Base-by-base conservation (phyloP, 2,329 filamentous ascomycete genomes). In the Bipolaris sorokiniana region DNA sequence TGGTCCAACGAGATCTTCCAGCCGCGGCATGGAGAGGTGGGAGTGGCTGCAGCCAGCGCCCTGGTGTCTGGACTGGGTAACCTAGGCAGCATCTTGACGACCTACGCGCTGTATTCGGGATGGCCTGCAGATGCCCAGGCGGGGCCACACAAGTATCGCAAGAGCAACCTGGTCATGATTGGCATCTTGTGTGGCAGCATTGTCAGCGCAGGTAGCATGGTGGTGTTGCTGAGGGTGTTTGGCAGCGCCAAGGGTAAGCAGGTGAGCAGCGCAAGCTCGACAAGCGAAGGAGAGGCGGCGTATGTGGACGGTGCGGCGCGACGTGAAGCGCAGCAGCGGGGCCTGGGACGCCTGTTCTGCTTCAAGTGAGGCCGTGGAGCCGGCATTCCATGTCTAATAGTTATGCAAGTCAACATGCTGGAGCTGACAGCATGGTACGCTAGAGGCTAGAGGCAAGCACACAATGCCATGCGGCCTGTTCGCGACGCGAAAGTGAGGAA, bases 1-100 rank as follows among this genome's bases (percentile, higher is more conserved):
- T 96, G 92, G 92, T 92, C 90, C 31, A 91, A 88, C 61, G 90
- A 96, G 77, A 89, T 96, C 70, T 97, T 97, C 81, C 92, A 96
- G 78, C 85, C 85, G 31, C 89, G 92, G 11, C 92, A 97, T 71
- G 91, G 92, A 45, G 92, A 97, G 76, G 91, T 97, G 20, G 92
- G 92, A 53, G 92, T 97, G 6, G 92, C 92, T 3, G 90, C 92
- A 13, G 92, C 92, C 0, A 87, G 90, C 1, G 92, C 92, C 2
- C 82, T 97, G 10, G 92, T 97, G 0, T 95, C 91, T 0, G 92
- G 92, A 0, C 82, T 96, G 37, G 92, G 92, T 0, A 97, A 97
- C 70, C 80, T 96, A 16, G 92, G 92, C 28, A 92, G 89, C 69
- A 90, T 97, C 57, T 84, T 90, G 52, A 96, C 91, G 1, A 96